Base-by-base conservation (phyloP, 1,139 yeast genomes). In the Zygoascus sp. region DNA sequence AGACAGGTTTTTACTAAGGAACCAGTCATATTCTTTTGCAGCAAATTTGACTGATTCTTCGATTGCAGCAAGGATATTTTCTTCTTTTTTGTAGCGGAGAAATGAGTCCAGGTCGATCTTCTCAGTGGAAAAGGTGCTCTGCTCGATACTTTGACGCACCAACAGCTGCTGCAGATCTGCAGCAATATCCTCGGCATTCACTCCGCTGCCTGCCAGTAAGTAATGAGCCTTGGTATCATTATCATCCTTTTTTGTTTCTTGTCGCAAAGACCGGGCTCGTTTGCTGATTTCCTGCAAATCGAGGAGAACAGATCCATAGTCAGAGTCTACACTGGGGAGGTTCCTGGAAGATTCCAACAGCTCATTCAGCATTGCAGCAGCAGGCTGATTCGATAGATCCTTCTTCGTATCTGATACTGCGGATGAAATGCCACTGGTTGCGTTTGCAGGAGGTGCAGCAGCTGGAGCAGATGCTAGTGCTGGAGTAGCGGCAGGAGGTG, bases 211-310 rank as follows among this genome's bases (percentile, higher is more conserved):
- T 2, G 97, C 96, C 47, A 92, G 73, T 41, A 90, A 69, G 62
- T 90, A 90, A 59, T 89, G 97, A 3, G 97, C 97, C 58, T 84
- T 86, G 2, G 96, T 86, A 61, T 77, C 84, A 52, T 80, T 77
- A 16, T 69, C 64, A 22, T 45, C 37, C 10, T 62, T 72, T 35
- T 72, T 67, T 15, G 57, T 54, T 28, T 64, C 66, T 51, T 74
- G 75, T 50, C 90, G 75, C 56, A 85, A 68, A 48, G 75, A 76
- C 49, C 73, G 73, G 0, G 95, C 83, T 53, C 85, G 79, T 55
- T 82, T 76, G 57, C 81, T 81, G 57, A 90, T 78, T 67, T 89
- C 97, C 53, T 75, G 77, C 50, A 89, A 73, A 11, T 95, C 87
- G 51, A 84, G 73, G 60, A 82, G 86, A 44, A 87, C 79, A 2